Evolutionary conservation across 2,329 filamentous ascomycete genomes (phyloP).

Genomic region (Fusarium tupiense): DNA sequence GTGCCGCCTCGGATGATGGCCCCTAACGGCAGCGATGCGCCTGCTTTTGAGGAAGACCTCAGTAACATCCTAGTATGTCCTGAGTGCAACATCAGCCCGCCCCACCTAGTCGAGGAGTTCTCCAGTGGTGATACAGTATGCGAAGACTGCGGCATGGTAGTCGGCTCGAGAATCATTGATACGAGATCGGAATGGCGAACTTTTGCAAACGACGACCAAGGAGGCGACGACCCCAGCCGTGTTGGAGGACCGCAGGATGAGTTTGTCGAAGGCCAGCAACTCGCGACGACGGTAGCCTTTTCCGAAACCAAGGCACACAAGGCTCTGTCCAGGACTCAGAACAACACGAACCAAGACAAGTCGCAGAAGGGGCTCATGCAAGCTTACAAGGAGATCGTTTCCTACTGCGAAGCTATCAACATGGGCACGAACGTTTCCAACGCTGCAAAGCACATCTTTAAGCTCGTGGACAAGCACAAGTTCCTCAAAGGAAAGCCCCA

Average conservation of each 20-base stretch:
- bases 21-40: slow-evolving; percentile 48
- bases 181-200: slow-evolving; percentile 98
- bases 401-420: slow-evolving; percentile 85
- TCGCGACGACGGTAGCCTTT: slow-evolving; percentile 88
- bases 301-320: slow-evolving; percentile 76
- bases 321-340: slow-evolving; percentile 85
- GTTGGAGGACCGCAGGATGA: slow-evolving; percentile 94
- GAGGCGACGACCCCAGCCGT: slow-evolving; percentile 96
- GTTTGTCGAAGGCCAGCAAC: slow-evolving; percentile 87
- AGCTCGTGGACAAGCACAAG: slow-evolving; percentile 91
- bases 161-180: slow-evolving; percentile 92
- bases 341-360: slow-evolving; percentile 86
- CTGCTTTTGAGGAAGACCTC: slow-evolving; percentile 80
- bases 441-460: slow-evolving; percentile 94
- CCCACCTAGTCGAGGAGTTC: slow-evolving; percentile 92
- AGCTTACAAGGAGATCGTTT: slow-evolving; percentile 90
- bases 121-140: slow-evolving; percentile 94
- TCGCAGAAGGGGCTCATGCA: slow-evolving; percentile 81
- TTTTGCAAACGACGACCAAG: slow-evolving; percentile 97
- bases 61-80: slow-evolving; percentile 87
- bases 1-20: slow-evolving; percentile 59
- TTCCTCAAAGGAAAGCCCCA: slow-evolving; percentile 95
- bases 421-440: slow-evolving; percentile 85
- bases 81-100: slow-evolving; percentile 92
- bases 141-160: slow-evolving; percentile 87